Evolutionary conservation across 2,329 filamentous ascomycete genomes (phyloP), one percentile per base, ranked within the genome.

Genomic region (Diaporthe batatas): DNA sequence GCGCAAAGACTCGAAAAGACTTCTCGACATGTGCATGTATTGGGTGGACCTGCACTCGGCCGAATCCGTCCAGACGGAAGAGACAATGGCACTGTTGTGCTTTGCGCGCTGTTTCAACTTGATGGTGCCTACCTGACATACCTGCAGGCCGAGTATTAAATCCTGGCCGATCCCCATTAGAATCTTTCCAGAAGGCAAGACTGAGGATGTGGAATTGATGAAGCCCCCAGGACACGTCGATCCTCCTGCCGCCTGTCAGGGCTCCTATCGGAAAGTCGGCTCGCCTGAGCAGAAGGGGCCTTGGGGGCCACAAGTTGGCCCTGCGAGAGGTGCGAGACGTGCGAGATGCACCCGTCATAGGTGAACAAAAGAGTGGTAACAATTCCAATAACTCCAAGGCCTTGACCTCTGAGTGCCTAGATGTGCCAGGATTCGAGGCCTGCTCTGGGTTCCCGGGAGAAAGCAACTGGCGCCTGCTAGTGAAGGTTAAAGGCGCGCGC

Each of bases 101-200:
- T 67, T 39, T 67, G 62, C n/a, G 29, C 53, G 44, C 25, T 67
- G 62, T 67, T 67, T 67, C 62, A 67, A 67, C 62, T 67, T 67
- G 62, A 67, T 67, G 29, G 62, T 39, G 32, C 32, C 32, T 67
- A 47, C 25, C 62, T 21, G 47, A 53, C 47, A 53, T 67, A 21
- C 25, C 47, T 67, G 62, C 62, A 67, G 32, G 32, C 53, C 62
- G 47, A 34, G 47, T 21, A 29, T 53, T 21, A 18, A 53, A 53
- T 21, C 29, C 62, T 29, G 44, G 62, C 12, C 44, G 62, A 67
- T 67, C 47, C 29, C 51, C 44, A 53, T 39, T 8, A n/a, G 12
- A 53, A 39, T 25, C 62, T 34, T 67, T 67, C 62, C n/a, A 67
- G 47, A 39, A 53, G 47, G n/a, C 32, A 39, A 36, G n/a, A 47